Conservation (phyloP, 352 stramenopile species). For the Globisporangium yorkense region DNA sequence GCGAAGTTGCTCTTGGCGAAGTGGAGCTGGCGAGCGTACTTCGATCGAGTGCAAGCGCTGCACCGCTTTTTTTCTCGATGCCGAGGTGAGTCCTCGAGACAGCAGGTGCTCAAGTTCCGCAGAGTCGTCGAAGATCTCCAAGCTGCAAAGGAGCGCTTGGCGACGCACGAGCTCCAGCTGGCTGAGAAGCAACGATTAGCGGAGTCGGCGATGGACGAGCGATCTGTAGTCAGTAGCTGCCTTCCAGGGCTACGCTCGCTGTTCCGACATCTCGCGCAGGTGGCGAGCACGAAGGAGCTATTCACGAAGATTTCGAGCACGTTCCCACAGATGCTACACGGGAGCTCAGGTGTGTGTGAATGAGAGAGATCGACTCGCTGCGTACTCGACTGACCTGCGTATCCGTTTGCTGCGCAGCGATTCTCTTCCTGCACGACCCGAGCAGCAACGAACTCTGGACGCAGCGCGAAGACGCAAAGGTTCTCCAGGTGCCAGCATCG, state of each 20-base stretch:
- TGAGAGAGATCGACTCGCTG: not conserved
- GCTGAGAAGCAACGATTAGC: not conserved
- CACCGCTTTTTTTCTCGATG: conserved; percentile 28
- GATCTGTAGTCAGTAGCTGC: conserved; percentile 9
- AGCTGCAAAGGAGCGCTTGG: not conserved
- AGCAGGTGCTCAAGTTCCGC: not conserved
- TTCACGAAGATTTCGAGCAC: conserved; percentile 31
- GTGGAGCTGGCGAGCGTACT: conserved; percentile 53
- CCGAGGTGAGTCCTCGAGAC: conserved; percentile 1
- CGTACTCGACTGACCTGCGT: not conserved
- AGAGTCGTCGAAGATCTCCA: conserved; percentile 1
- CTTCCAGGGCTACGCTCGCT: conserved; percentile 33
- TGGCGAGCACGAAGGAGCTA: conserved; percentile 29
- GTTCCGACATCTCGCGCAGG: conserved; percentile 34
- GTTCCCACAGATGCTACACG: conserved; percentile 36
- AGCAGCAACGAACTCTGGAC: conserved; percentile 65
- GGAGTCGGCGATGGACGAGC: not conserved
- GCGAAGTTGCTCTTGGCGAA: conserved; percentile 22
- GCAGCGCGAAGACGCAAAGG: conserved; percentile 34
- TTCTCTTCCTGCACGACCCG: conserved; percentile 61
- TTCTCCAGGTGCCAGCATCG: conserved; percentile 42
- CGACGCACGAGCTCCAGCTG: not conserved
- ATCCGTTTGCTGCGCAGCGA: conserved; percentile 7
- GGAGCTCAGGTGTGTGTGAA: conserved; percentile 20
- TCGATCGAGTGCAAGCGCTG: conserved; percentile 22